phyloP scores from a whole-genome alignment of 257 asterid genomes.

The Plantago major region DNA sequence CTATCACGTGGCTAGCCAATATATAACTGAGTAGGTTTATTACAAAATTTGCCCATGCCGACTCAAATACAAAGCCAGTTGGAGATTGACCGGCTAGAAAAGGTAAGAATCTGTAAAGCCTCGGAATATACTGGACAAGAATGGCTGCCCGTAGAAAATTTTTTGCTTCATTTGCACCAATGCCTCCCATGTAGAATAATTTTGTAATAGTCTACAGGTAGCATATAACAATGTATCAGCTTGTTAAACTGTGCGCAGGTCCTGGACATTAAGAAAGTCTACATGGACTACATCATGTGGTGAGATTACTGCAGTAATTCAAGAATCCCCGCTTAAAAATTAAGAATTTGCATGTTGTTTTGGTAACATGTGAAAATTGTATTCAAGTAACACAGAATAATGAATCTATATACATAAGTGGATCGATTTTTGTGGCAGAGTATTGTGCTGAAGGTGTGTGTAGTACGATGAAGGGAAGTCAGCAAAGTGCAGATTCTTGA shows the following conservation, averaged over 20 bases:
- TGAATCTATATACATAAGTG: too few species aligned
- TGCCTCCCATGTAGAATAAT: constrained; percentile 27
- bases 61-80: constrained; percentile 52
- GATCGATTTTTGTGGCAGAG: too few species aligned
- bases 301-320: too few species aligned
- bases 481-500: too few species aligned
- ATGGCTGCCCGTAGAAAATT: constrained; percentile 43
- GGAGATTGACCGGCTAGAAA: constrained; percentile 55
- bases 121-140: constrained; percentile 50
- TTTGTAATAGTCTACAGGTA: constrained; percentile 42
- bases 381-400: too few species aligned
- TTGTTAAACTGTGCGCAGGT: background rate
- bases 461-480: too few species aligned
- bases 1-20: constrained; percentile 56
- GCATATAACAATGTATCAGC: constrained; percentile 1
- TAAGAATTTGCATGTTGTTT: too few species aligned
- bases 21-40: constrained; percentile 47
- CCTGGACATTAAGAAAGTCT: too few species aligned
- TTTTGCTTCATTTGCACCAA: constrained; percentile 47
- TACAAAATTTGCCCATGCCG: constrained; percentile 56
- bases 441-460: too few species aligned
- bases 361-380: too few species aligned
- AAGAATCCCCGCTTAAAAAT: too few species aligned
- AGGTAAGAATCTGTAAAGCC: constrained; percentile 49
- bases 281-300: too few species aligned